Percentiles rank a stretch among this genome's conserved stretches.
Evolutionary conservation across 2,329 filamentous ascomycete species (phyloP).

Genomic region (Amesomyces nigricolor): DNA sequence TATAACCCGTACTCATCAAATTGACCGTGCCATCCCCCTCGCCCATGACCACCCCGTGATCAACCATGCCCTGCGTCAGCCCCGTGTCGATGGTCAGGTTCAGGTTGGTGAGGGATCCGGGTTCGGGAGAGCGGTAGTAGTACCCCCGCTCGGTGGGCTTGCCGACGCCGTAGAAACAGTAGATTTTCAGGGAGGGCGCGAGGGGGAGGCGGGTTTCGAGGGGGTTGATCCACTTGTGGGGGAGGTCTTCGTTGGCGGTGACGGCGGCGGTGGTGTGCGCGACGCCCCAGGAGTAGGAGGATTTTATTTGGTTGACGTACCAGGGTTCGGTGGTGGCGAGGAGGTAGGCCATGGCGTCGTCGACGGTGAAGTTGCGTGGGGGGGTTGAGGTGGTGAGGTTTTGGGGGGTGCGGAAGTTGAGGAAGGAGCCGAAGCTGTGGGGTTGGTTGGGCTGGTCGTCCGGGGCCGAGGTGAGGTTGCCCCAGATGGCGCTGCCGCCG

Average conservation of each 20-base stretch:
- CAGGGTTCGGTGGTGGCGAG: slow-evolving; percentile 74
- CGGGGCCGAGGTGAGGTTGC: slow-evolving; percentile 77
- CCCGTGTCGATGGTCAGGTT: slow-evolving; percentile 70
- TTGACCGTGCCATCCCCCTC: slow-evolving; percentile 97
- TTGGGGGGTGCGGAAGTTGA: slow-evolving; percentile 70
- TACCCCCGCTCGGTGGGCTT: slow-evolving; percentile 92
- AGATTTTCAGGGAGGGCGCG: slow-evolving; percentile 87
- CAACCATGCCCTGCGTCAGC: slow-evolving; percentile 54
- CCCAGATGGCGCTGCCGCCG: slow-evolving; percentile 92
- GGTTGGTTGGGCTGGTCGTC: slow-evolving; percentile 74
- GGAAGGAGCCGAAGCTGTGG: slow-evolving; percentile 69
- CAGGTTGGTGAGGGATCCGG: slow-evolving; percentile 57
- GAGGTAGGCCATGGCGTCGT: slow-evolving; percentile 71
- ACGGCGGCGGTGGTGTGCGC: slow-evolving; percentile 76
- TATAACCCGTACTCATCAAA: slow-evolving; percentile 85
- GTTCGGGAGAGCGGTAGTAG: slow-evolving; percentile 71
- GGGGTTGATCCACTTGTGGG: slow-evolving; percentile 88
- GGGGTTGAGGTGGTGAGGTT: slow-evolving; percentile 55
- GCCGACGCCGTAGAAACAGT: slow-evolving; percentile 93
- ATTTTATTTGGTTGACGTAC: slow-evolving; percentile 69
- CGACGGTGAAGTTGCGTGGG: slow-evolving; percentile 69
- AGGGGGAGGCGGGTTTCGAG: slow-evolving; percentile 81
- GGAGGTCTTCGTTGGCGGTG: slow-evolving; percentile 71
- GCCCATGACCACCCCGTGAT: slow-evolving; percentile 91
- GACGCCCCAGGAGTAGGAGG: slow-evolving; percentile 81